Evolutionary conservation across 208 protist species (phyloP).

Genomic region (Crithidia brevicula): DNA sequence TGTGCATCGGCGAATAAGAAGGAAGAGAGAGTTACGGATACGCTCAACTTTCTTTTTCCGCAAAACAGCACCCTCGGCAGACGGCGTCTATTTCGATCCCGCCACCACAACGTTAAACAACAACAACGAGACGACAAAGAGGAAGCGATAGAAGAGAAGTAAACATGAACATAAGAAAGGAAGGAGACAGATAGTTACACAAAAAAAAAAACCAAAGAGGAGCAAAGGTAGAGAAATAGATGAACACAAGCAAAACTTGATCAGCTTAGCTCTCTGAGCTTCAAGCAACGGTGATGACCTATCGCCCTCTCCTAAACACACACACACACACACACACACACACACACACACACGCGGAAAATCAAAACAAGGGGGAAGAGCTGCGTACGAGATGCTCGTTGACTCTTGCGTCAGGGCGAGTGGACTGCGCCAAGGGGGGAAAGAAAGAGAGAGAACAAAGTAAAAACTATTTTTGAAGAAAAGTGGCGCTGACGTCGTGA

Average conservation of each 20-base stretch:
- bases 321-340: not conserved
- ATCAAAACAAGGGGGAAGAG: too few species aligned
- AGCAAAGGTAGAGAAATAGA: not conserved
- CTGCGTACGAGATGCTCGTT: too few species aligned
- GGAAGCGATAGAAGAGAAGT: not conserved
- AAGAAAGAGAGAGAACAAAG: slow-evolving; percentile 5
- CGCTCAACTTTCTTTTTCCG: too few species aligned
- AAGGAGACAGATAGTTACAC: too few species aligned
- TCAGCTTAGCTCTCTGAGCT: too few species aligned
- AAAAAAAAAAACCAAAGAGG: not conserved
- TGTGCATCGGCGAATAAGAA: too few species aligned
- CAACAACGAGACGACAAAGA: not conserved
- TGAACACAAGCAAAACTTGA: too few species aligned
- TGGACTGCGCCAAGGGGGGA: not conserved
- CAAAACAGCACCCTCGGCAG: too few species aligned
- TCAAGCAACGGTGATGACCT: too few species aligned
- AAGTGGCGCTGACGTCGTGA: not conserved
- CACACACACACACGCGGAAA: not conserved
- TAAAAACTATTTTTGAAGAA: not conserved
- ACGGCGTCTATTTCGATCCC: too few species aligned
- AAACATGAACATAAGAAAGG: not conserved
- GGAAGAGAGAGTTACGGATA: too few species aligned
- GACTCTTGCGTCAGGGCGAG: not conserved
- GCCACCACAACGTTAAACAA: not conserved
- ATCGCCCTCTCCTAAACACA: too few species aligned